phyloP scores from a whole-genome alignment of 2,329 filamentous ascomycete species.

The Aspergillus alliaceus region DNA sequence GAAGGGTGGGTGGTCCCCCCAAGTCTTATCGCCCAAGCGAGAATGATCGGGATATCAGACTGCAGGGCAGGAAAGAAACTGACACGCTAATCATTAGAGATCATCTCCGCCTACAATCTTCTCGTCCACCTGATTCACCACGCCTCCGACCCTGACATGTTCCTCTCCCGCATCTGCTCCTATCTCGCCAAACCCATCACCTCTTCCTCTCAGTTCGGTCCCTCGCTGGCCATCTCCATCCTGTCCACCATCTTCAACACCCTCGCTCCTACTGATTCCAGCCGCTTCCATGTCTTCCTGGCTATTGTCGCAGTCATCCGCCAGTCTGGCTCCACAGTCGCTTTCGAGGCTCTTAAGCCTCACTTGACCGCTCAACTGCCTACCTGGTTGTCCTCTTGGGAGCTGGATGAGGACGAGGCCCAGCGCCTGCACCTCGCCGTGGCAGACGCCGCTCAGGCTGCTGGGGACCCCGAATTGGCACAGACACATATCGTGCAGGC shows the following conservation, averaged over 20 bases:
- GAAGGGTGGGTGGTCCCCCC: constrained; percentile 60
- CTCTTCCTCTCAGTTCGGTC: constrained; percentile 80
- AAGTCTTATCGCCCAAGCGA: background rate
- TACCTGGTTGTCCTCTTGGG: constrained; percentile 80
- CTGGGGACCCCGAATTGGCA: constrained; percentile 73
- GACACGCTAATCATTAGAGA: constrained; percentile 57
- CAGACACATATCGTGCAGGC: constrained; percentile 74
- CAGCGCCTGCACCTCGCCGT: constrained; percentile 83
- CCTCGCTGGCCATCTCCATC: constrained; percentile 82
- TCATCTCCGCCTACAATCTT: constrained; percentile 93
- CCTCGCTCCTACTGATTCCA: constrained; percentile 70
- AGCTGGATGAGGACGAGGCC: constrained; percentile 75
- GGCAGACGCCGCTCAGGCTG: constrained; percentile 75
- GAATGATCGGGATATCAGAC: constrained; percentile 4
- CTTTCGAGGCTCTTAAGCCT: constrained; percentile 80
- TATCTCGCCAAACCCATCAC: constrained; percentile 86
- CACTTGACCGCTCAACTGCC: constrained; percentile 78
- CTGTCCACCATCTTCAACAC: constrained; percentile 97
- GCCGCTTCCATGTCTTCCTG: constrained; percentile 87
- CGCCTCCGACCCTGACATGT: constrained; percentile 78
- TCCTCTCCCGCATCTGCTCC: constrained; percentile 83
- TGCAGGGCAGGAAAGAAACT: constrained; percentile 12
- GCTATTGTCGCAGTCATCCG: constrained; percentile 84
- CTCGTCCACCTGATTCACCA: constrained; percentile 90
- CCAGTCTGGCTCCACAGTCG: constrained; percentile 64